Evolutionary conservation across 1,284 basidiomycete species (phyloP).

Genomic region (Moesziomyces aphidis): DNA sequence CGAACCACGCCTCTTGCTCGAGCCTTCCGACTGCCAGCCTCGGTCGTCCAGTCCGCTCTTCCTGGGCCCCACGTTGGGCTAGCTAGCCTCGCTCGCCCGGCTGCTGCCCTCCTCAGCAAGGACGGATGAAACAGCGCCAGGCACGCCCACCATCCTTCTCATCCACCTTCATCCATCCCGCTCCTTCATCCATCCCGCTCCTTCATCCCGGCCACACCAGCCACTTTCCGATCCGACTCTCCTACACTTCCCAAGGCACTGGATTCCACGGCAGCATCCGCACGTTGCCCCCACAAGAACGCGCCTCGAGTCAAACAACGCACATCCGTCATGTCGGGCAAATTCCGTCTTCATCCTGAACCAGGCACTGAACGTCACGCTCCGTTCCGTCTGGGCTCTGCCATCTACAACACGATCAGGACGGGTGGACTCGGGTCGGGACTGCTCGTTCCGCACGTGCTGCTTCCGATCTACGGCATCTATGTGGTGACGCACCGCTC

Average conservation of each 20-base stretch:
- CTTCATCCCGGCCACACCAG: neutral
- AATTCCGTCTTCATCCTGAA: constrained; percentile 44
- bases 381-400: constrained; percentile 15
- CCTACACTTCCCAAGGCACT: neutral
- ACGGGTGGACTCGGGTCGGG: constrained; percentile 16
- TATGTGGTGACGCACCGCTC: constrained; percentile 28
- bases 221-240: neutral
- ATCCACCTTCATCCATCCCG: neutral
- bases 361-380: constrained; percentile 20
- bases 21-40: neutral
- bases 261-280: neutral
- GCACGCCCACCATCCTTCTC: neutral
- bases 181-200: neutral
- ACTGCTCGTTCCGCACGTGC: constrained; percentile 26
- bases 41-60: neutral
- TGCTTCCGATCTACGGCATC: constrained; percentile 38
- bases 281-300: too few relatives aligned
- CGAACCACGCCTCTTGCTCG: neutral
- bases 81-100: too few relatives aligned
- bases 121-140: neutral
- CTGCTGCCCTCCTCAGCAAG: too few relatives aligned
- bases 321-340: constrained; percentile 17
- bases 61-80: neutral
- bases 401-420: constrained; percentile 35
- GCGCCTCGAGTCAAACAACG: too few relatives aligned